A percentile compares a stretch with the other conserved stretches of the same genome.
Conservation (phyloP, 306 rosid species). For the Lathyrus aphaca region DNA sequence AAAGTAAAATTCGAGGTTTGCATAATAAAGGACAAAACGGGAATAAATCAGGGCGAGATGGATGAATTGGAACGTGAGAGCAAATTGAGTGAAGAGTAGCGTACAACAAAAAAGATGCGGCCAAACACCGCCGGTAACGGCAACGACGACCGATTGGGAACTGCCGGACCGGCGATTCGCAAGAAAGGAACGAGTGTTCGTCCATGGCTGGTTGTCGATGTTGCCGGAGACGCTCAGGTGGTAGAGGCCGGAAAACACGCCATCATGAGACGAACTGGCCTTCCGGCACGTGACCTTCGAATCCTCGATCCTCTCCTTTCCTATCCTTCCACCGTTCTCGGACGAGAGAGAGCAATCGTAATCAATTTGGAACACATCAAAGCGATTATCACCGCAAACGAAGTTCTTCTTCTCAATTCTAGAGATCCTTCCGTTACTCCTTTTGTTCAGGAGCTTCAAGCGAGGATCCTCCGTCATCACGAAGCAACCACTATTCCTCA, state of each 20-base stretch:
- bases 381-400: conserved; percentile 89
- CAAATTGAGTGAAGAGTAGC: background rate
- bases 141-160: conserved; percentile 9
- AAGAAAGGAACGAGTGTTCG: conserved; percentile 81
- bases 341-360: conserved; percentile 88
- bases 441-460: conserved; percentile 74
- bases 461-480: conserved; percentile 66
- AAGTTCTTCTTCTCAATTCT: conserved; percentile 82
- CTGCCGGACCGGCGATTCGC: conserved; percentile 39
- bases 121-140: conserved; percentile 9
- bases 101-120: conserved; percentile 1
- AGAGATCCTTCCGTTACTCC: conserved; percentile 91
- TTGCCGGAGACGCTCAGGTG: conserved; percentile 62
- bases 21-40: background rate
- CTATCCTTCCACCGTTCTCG: conserved; percentile 53
- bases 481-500: conserved; percentile 58
- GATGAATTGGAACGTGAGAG: background rate
- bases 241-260: conserved; percentile 89
- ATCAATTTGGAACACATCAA: conserved; percentile 93
- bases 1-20: too few species aligned
- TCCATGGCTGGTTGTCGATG: conserved; percentile 76
- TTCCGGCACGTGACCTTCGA: conserved; percentile 92
- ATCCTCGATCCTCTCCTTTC: conserved; percentile 76
- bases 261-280: conserved; percentile 90
- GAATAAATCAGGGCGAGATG: background rate